Evolutionary conservation across 257 asterid genomes (phyloP).

Genomic region (Solanum chilense): DNA sequence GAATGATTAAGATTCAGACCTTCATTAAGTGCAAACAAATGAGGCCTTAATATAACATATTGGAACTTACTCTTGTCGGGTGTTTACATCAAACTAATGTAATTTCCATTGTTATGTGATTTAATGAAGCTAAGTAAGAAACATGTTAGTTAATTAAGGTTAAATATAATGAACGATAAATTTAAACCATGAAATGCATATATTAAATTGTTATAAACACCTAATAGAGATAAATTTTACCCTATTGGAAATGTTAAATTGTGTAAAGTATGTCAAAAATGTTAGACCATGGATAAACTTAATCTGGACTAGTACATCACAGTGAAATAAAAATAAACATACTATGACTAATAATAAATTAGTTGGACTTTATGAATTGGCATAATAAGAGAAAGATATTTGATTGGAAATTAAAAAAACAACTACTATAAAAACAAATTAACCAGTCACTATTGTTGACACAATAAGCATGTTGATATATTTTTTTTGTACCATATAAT

Average conservation of each 20-base stretch:
- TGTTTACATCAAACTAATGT: no score
- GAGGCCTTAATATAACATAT: background rate
- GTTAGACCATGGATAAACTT: background rate
- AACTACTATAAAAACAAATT: background rate
- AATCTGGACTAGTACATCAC: background rate
- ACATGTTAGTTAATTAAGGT: no score
- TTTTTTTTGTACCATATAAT: background rate
- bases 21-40: no score
- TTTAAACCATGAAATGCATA: no score
- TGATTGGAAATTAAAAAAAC: background rate
- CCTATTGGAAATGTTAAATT: background rate
- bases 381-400: background rate
- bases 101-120: no score
- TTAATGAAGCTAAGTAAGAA: no score
- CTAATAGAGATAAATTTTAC: no score
- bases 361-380: background rate
- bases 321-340: background rate
- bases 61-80: background rate
- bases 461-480: background rate
- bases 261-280: background rate
- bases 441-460: background rate
- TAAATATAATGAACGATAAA: no score
- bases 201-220: no score
- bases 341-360: background rate
- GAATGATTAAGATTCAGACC: no score